A percentile compares a stretch with the other conserved stretches of the same genome.
These are phyloP conservation scores for Alternaria viburni DNA, from an alignment of 2,329 filamentous ascomycete species.

Conservation along the genomic window DNA sequence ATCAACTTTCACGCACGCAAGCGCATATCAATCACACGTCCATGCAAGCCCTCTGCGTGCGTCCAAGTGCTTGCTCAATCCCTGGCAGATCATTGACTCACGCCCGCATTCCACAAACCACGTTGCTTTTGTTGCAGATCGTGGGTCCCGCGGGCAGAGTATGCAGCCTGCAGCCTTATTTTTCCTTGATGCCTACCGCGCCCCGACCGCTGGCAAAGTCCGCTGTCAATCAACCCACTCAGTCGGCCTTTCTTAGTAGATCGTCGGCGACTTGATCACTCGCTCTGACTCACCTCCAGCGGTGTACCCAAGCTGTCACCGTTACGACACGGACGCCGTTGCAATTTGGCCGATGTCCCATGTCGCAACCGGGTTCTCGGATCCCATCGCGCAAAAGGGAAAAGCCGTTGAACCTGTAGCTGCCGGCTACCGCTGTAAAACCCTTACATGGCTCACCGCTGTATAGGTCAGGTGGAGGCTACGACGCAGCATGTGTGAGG, in stretches of 20 bases:
- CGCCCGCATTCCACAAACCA: constrained; percentile 28
- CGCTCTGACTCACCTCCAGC: constrained; percentile 19
- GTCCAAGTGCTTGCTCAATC: constrained; percentile 11
- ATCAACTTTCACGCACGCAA: constrained; percentile 14
- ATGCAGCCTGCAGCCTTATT: constrained; percentile 5
- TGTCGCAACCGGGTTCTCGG: constrained; percentile 19
- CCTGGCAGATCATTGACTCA: constrained; percentile 31
- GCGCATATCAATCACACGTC: constrained; percentile 36
- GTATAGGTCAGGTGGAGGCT: background rate
- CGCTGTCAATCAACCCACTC: background rate
- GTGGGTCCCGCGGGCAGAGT: constrained; percentile 9
- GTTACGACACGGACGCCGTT: constrained; percentile 14
- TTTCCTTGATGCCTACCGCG: constrained; percentile 1
- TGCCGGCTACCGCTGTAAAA: constrained; percentile 8
- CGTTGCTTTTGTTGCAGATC: constrained; percentile 16
- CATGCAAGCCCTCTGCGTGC: constrained; percentile 19
- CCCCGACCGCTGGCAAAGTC: background rate
- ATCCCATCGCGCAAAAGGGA: constrained; percentile 5
- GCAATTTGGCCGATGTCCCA: constrained; percentile 8
- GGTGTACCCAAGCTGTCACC: constrained; percentile 16
- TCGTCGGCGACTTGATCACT: constrained; percentile 3
- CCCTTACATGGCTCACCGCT: constrained; percentile 5
- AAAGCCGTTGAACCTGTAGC: constrained; percentile 11
- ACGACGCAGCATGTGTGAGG: background rate
- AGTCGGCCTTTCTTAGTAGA: background rate